These are phyloP conservation scores for Penicillium corylophilum DNA, from an alignment of 2,329 filamentous ascomycete species.

Conservation along the genomic window DNA sequence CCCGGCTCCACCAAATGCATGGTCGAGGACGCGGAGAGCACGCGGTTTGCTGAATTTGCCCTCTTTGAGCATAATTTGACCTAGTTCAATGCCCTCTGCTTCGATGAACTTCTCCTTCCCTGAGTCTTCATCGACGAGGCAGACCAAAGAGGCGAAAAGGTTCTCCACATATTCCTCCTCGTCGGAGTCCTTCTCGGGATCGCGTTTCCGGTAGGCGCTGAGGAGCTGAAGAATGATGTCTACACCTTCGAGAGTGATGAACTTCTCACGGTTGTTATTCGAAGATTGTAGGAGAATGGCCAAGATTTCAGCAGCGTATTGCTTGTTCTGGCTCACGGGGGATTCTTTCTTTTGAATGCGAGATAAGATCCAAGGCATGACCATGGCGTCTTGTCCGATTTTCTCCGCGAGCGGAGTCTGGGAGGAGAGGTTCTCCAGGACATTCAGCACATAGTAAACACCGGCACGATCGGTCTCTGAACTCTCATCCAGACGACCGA, in stretches of 20 bases:
- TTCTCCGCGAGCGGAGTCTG: slow-evolving; percentile 66
- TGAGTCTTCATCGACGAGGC: slow-evolving; percentile 68
- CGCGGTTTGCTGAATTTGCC: slow-evolving; percentile 78
- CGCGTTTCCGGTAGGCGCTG: slow-evolving; percentile 78
- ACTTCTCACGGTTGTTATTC: slow-evolving; percentile 59
- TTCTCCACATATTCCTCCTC: slow-evolving; percentile 97
- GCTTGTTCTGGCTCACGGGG: slow-evolving; percentile 81
- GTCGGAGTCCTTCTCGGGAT: slow-evolving; percentile 79
- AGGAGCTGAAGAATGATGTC: slow-evolving; percentile 80
- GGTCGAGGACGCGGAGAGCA: slow-evolving; percentile 79
- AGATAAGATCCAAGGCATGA: slow-evolving; percentile 74
- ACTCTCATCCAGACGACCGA: slow-evolving; percentile 74
- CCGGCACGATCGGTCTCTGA: slow-evolving; percentile 73
- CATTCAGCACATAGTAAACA: slow-evolving; percentile 77
- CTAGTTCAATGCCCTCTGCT: slow-evolving; percentile 88
- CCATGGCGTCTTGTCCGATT: slow-evolving; percentile 65
- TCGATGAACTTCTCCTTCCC: slow-evolving; percentile 83
- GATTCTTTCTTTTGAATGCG: slow-evolving; percentile 70
- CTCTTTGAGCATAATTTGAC: slow-evolving; percentile 86
- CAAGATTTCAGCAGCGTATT: slow-evolving; percentile 88
- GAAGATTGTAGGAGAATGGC: slow-evolving; percentile 84
- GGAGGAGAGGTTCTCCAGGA: slow-evolving; percentile 84
- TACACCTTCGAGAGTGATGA: slow-evolving; percentile 68
- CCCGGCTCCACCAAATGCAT: slow-evolving; percentile 65
- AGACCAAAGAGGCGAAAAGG: slow-evolving; percentile 81